Evolutionary conservation across 2,329 filamentous ascomycete species (phyloP), one percentile per base, ranked within the genome.

Genomic region (Ophiostoma ulmi): DNA sequence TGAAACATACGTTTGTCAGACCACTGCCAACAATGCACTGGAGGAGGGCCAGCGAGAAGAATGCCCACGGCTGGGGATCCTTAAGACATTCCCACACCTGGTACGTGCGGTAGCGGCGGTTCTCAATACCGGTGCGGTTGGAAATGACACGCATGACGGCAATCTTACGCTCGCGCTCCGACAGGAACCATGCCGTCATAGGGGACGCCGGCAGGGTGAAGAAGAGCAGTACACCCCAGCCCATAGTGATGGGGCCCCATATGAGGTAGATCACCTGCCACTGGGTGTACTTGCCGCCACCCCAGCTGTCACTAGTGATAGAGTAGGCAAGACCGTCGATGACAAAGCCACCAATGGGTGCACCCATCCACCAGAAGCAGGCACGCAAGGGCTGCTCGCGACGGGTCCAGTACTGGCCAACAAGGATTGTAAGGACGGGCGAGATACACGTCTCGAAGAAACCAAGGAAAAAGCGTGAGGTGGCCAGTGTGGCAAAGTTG

Each of bases 161-260:
- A 36, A 77, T 76, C 35, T 73, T 72, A 7, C 76, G 75, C 67
- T 80, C 78, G 22, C 75, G 72, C 10, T 69, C 66, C 20, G n/a
- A 75, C 7, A 76, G 70, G 41, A 61, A 75, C 74, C 26, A 74
- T 61, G 72, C 73, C n/a, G 71, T 73, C 74, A 85, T 82, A 1
- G 83, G 84, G 14, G 81, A 83, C 74, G 84, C 84, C 1, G 80
- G 78, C 26, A 79, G 73, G 39, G 75, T 31, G 70, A 76, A 75
- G 67, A 75, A 76, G 26, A 78, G 55, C 70, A 78, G 73, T 7
- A 78, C 22, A 7, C 75, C 76, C 68, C 76, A 77, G 39, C 73
- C 70, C 39, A 78, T 72, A 52, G 76, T 80, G 73, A 79, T 77
- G 13, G 74, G 73, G 17, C 77, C 77, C 20, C 76, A 77, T 8